A percentile compares a stretch with the other conserved stretches of the same genome.
Conservation (phyloP, 2,329 filamentous ascomycete species). For the Byssoonygena ceratinophila region DNA sequence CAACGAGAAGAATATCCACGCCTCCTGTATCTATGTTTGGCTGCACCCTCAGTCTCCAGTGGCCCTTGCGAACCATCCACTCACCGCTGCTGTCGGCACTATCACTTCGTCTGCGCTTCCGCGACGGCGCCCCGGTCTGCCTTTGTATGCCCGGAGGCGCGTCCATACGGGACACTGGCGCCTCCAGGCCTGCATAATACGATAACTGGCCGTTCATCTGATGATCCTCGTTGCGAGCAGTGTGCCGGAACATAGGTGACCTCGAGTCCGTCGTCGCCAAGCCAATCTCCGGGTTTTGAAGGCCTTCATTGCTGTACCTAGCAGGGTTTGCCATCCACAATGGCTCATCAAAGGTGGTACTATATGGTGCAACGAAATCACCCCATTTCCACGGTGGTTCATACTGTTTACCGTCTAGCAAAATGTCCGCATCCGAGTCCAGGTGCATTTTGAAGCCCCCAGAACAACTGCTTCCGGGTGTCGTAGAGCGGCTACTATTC, state of each 20-base stretch:
- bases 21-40: conserved; percentile 30
- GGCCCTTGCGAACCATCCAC: conserved; percentile 58
- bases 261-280: too few species aligned
- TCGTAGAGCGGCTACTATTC: conserved; percentile 46
- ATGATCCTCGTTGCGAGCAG: too few species aligned
- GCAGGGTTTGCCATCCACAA: neutral
- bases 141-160: neutral
- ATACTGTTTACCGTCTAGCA: conserved; percentile 30
- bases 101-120: conserved; percentile 39
- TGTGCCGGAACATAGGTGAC: neutral
- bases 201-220: neutral
- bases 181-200: neutral
- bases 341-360: neutral
- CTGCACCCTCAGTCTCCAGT: conserved; percentile 62
- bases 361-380: neutral
- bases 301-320: neutral
- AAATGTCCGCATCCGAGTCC: conserved; percentile 40
- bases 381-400: neutral
- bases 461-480: conserved; percentile 60
- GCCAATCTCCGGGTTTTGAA: neutral
- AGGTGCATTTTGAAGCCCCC: conserved; percentile 55
- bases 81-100: conserved; percentile 30
- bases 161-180: neutral
- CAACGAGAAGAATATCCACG: conserved; percentile 62
- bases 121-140: conserved; percentile 16